Evolutionary conservation across 2,329 filamentous ascomycete genomes (phyloP).

Genomic region (Fusarium miscanthi): DNA sequence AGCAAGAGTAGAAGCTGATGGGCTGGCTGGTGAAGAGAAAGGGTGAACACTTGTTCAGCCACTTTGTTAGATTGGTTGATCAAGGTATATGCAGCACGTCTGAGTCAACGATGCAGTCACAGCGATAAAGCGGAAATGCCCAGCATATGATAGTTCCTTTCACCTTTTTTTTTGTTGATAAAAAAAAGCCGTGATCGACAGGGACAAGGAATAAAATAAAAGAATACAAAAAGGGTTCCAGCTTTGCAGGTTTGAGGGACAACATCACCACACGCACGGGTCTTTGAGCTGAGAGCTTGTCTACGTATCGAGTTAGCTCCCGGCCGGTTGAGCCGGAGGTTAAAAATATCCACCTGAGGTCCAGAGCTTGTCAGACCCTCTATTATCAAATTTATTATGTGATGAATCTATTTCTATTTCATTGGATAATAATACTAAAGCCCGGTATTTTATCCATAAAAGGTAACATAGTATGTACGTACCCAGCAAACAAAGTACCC

Average conservation of each 20-base stretch:
- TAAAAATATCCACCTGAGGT: not conserved
- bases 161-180: not conserved
- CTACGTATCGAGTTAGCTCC: conserved; percentile 7
- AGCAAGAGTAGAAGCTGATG: not conserved
- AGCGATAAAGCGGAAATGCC: not conserved
- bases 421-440: not conserved
- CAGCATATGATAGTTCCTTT: not conserved
- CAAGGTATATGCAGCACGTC: not conserved
- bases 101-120: conserved; percentile 13
- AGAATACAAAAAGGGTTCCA: not conserved
- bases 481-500: not conserved
- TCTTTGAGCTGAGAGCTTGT: conserved; percentile 1
- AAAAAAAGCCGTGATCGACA: not conserved
- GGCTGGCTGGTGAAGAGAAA: not conserved
- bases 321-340: not conserved
- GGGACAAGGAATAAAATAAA: not conserved
- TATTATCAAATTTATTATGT: not conserved
- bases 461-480: not conserved
- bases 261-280: conserved; percentile 1
- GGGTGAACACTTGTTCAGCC: conserved; percentile 20
- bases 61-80: not conserved
- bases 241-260: not conserved
- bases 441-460: not conserved
- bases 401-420: not conserved
- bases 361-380: not conserved